These are phyloP conservation scores for Candida vaughaniae DNA, from an alignment of 805 yeast species.

Conservation along the genomic window DNA sequence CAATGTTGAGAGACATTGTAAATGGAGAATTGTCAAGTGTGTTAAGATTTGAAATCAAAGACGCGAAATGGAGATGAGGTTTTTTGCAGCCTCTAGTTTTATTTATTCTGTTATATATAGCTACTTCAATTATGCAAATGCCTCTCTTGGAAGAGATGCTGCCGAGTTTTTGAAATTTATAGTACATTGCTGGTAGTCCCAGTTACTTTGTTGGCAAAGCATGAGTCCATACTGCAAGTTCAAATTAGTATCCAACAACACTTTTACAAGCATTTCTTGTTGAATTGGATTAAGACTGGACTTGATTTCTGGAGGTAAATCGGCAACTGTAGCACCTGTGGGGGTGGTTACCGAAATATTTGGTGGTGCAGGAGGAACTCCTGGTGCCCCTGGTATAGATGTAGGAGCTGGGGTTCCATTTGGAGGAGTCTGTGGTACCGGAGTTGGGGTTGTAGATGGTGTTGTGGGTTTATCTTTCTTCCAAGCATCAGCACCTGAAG, in stretches of 20 bases:
- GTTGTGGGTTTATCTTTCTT: constrained; percentile 13
- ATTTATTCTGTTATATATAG: no score
- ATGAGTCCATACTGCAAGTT: constrained; percentile 77
- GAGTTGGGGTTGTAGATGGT: constrained; percentile 6
- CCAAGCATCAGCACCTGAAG: constrained; percentile 61
- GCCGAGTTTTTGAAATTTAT: constrained; percentile 68
- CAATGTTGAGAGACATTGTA: constrained; percentile 17
- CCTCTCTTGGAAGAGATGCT: constrained; percentile 46
- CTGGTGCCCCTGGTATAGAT: constrained; percentile 13
- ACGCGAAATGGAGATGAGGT: no score
- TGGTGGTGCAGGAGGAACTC: constrained; percentile 15
- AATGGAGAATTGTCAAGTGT: no score
- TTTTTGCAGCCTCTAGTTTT: no score
- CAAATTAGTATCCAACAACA: constrained; percentile 71
- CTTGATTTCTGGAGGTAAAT: constrained; percentile 56
- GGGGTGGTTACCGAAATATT: constrained; percentile 13
- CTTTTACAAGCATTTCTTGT: constrained; percentile 60
- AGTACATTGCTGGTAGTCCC: constrained; percentile 72
- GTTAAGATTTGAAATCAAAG: no score
- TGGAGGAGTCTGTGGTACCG: constrained; percentile 3
- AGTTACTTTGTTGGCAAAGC: constrained; percentile 84
- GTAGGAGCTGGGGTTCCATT: constrained; percentile 9
- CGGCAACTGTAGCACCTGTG: constrained; percentile 28
- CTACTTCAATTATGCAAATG: constrained; percentile 21
- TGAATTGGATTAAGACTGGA: constrained; percentile 53